Conservation (phyloP, 148 eudicot species). For the Amaranthus hypochondriacus region DNA sequence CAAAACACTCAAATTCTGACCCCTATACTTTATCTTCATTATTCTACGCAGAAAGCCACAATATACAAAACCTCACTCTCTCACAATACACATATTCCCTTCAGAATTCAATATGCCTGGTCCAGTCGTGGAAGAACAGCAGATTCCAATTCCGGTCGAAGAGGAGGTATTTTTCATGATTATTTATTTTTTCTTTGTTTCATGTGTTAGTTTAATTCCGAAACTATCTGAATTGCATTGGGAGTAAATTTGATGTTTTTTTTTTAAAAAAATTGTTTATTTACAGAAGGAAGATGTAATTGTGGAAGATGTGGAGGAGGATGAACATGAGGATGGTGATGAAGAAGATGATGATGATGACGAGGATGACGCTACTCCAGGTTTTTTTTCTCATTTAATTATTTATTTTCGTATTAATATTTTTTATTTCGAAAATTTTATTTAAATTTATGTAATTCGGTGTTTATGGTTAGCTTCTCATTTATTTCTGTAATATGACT, state of each 20-base stretch:
- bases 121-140: conserved; percentile 54
- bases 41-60: not conserved
- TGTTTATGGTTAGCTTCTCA: too few relatives aligned
- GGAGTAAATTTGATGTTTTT: not conserved
- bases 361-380: conserved; percentile 50
- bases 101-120: conserved; percentile 48
- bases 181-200: not conserved
- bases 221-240: not conserved
- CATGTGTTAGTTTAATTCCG: not conserved
- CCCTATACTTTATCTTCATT: not conserved
- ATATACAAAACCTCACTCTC: too few relatives aligned
- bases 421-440: not conserved
- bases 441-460: not conserved
- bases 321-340: conserved; percentile 36
- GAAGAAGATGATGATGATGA: conserved; percentile 47
- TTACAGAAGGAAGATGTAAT: conserved; percentile 30
- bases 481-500: too few relatives aligned
- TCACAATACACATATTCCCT: not conserved
- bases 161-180: conserved; percentile 26
- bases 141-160: conserved; percentile 23
- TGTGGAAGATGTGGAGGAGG: conserved; percentile 40
- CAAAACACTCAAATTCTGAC: not conserved
- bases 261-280: not conserved
- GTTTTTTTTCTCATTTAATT: conserved; percentile 9
- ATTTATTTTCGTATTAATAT: not conserved